A percentile compares a stretch with the other conserved stretches of the same genome.
These are phyloP conservation scores for Tolypocladium cylindrosporum DNA, from an alignment of 2,329 filamentous ascomycete genomes.

Conservation along the genomic window DNA sequence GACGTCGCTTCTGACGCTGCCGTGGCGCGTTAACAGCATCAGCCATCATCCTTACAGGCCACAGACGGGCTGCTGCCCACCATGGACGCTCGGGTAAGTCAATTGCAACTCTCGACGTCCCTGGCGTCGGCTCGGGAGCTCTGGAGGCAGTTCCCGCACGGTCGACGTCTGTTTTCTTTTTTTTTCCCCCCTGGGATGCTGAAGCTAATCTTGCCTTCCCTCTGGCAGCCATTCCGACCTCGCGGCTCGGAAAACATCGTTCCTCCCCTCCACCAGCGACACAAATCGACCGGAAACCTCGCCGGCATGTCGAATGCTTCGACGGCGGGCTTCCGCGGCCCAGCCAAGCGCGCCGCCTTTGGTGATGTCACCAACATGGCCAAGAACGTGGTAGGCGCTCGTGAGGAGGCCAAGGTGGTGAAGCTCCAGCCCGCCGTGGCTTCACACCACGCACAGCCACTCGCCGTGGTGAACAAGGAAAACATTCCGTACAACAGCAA, in stretches of 20 bases:
- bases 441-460: constrained; percentile 14
- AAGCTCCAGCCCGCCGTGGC: constrained; percentile 18
- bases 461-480: constrained; percentile 30
- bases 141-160: not conserved
- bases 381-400: constrained; percentile 19
- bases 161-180: not conserved
- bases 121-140: not conserved
- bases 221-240: constrained; percentile 26
- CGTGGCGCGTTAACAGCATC: constrained; percentile 12
- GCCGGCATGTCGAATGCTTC: constrained; percentile 14
- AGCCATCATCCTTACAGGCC: constrained; percentile 7
- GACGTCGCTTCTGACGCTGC: constrained; percentile 2
- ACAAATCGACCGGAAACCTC: constrained; percentile 67
- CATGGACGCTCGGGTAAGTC: constrained; percentile 27
- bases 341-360: constrained; percentile 68
- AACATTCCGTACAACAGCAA: constrained; percentile 24
- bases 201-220: not conserved
- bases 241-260: constrained; percentile 45
- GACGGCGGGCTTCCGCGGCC: constrained; percentile 22
- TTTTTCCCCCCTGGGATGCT: not conserved
- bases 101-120: not conserved
- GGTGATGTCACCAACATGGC: constrained; percentile 70
- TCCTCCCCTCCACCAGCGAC: constrained; percentile 58
- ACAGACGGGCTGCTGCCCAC: constrained; percentile 9
- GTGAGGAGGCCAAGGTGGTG: constrained; percentile 23